Evolutionary conservation across 2,329 filamentous ascomycete species (phyloP), one percentile per base, ranked within the genome.

Genomic region (Botrytis sinoallii): DNA sequence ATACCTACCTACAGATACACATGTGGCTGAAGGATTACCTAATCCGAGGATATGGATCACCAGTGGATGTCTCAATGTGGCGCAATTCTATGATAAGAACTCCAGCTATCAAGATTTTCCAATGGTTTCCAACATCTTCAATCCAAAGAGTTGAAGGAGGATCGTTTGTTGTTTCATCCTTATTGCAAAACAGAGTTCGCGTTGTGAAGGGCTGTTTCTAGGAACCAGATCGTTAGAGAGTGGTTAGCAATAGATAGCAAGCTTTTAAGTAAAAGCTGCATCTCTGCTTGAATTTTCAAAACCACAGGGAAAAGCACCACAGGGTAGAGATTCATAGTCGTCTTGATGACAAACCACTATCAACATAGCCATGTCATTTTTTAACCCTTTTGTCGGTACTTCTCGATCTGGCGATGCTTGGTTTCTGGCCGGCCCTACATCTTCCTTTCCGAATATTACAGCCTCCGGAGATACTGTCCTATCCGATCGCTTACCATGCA

Each of bases 401-500:
- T 48, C 72, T 14, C 73, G 71, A 7, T 29, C 68, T 22, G 72
- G 73, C 38, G 73, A 74, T 44, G 44, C 70, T n/a, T 76, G 74
- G 74, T 74, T 75, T 48, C 69, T 48, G 22, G 71, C 71, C 4
- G 71, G 74, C 7, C 42, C 25, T 25, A 72, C 63, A 22, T 70
- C 61, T 29, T 75, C 72, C 14, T 74, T 70, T 32, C 69, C 75
- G 22, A 75, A 74, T 14, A 73, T 76, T 42, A 74, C 72, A 22
- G 60, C 59, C n/a, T 68, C 66, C 9, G 66, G 66, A 18, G 44
- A 55, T 52, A 74, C 70, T 32, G 44, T 60, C 38, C 65, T 74
- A 7, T 66, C 72, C 60, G 38, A 73, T 32, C 72, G 32, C n/a
- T 55, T 75, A 20, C 74, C 67, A n/a, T 88, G 85, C 76, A 75